Conservation (phyloP, 192 early-diverging fungal genomes). For the Entomortierella chlamydospora region DNA sequence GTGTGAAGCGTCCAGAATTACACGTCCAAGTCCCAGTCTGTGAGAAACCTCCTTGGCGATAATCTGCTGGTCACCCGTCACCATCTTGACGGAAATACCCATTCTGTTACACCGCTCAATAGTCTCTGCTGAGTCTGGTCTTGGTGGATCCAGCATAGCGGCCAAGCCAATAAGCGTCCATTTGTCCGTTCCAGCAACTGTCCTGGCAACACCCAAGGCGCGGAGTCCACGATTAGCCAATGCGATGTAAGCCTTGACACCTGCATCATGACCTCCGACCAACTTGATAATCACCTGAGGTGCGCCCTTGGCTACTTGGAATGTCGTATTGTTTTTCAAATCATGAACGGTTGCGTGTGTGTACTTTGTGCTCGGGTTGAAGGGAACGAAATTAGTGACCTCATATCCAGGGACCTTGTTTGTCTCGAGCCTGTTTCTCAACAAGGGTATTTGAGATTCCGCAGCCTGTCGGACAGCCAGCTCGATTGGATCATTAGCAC, state of each 20-base stretch:
- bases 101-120: conserved; percentile 71
- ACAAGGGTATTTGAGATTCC: conserved; percentile 56
- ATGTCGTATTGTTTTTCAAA: conserved; percentile 58
- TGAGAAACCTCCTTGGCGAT: conserved; percentile 81
- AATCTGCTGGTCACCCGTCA: conserved; percentile 81
- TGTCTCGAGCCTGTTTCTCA: conserved; percentile 52
- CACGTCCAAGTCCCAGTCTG: conserved; percentile 73
- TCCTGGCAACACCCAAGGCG: conserved; percentile 78
- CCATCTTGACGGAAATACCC: conserved; percentile 82
- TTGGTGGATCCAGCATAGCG: conserved; percentile 74
- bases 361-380: conserved; percentile 79
- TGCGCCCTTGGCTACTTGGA: conserved; percentile 79
- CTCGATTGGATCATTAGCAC: conserved; percentile 82
- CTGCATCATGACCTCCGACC: conserved; percentile 61
- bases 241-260: conserved; percentile 63
- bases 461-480: conserved; percentile 76
- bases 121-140: conserved; percentile 75
- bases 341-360: conserved; percentile 74
- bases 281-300: conserved; percentile 76
- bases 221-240: conserved; percentile 78
- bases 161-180: conserved; percentile 77
- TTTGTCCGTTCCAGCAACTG: conserved; percentile 55
- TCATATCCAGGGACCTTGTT: conserved; percentile 78
- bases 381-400: conserved; percentile 73
- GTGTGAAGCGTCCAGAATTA: conserved; percentile 72